These are phyloP conservation scores for Pseudocercospora ulei DNA, from an alignment of 2,329 filamentous ascomycete species.

Conservation along the genomic window DNA sequence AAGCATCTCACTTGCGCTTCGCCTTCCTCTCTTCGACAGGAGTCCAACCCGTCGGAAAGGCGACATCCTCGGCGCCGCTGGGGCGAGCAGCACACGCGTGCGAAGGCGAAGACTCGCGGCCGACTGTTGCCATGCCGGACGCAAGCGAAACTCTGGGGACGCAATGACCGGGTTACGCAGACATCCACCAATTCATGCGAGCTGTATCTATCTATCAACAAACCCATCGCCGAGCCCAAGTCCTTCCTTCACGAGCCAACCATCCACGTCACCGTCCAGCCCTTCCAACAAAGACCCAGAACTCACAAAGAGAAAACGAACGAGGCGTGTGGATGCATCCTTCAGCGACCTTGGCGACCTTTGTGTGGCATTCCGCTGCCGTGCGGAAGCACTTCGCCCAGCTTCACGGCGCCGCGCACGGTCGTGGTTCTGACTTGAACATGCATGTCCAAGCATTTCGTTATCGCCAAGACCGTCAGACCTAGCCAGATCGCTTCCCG, in stretches of 20 bases:
- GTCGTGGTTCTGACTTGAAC: too few species aligned
- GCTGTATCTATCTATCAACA: too few species aligned
- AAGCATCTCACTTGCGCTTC: constrained; percentile 27
- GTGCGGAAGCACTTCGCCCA: neutral
- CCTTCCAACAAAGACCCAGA: too few species aligned
- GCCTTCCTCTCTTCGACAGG: constrained; percentile 28
- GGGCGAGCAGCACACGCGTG: constrained; percentile 8
- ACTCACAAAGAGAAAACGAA: neutral
- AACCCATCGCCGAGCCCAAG: too few species aligned
- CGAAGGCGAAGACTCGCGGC: constrained; percentile 6
- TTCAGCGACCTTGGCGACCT: neutral
- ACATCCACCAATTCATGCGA: neutral
- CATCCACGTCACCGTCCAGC: too few species aligned
- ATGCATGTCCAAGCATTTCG: too few species aligned
- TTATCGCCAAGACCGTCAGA: too few species aligned
- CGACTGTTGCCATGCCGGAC: constrained; percentile 4
- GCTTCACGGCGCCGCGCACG: constrained; percentile 2
- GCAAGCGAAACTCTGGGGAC: too few species aligned
- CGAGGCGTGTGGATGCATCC: too few species aligned
- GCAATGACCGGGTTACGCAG: too few species aligned
- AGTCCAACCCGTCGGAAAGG: constrained; percentile 23
- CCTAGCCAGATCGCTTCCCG: too few species aligned
- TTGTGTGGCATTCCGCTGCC: constrained; percentile 3
- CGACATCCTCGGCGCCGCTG: constrained; percentile 15
- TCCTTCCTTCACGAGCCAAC: too few species aligned